Evolutionary conservation across 352 stramenopile species (phyloP).

Genomic region (Phytopythium cucurbitacearum): DNA sequence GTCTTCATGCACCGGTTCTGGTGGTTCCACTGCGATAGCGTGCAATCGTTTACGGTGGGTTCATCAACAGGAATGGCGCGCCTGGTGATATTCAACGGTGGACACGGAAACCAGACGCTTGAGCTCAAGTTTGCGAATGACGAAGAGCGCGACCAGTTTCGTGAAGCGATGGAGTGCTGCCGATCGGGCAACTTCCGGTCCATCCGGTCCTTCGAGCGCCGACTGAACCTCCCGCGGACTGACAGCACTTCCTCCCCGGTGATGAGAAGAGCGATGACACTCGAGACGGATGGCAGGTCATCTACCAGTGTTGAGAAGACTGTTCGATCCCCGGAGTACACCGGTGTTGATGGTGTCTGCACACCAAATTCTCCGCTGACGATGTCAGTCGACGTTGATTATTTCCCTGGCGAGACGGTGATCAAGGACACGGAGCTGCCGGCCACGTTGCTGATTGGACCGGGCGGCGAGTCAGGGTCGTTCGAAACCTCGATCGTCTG

Average conservation of each 20-base stretch:
- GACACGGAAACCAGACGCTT: constrained; percentile 45
- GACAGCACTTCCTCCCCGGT: too few relatives aligned
- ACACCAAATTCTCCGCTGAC: neutral
- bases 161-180: constrained; percentile 52
- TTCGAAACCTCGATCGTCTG: constrained; percentile 55
- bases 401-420: constrained; percentile 36
- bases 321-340: neutral
- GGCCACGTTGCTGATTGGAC: constrained; percentile 57
- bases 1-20: constrained; percentile 83
- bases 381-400: constrained; percentile 21
- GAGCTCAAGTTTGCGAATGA: constrained; percentile 78
- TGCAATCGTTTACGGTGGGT: constrained; percentile 42
- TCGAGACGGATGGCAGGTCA: too few relatives aligned
- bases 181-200: constrained; percentile 25
- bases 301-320: neutral
- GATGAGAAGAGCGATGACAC: too few relatives aligned
- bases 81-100: constrained; percentile 52
- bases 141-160: constrained; percentile 61
- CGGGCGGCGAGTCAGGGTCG: constrained; percentile 36
- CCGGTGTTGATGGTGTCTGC: neutral
- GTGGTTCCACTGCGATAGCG: constrained; percentile 70
- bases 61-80: constrained; percentile 34
- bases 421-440: constrained; percentile 39
- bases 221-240: neutral
- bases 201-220: neutral